Evolutionary conservation across 352 stramenopile genomes (phyloP), one percentile per base, ranked within the genome.

Genomic region (Globisporangium lucens): DNA sequence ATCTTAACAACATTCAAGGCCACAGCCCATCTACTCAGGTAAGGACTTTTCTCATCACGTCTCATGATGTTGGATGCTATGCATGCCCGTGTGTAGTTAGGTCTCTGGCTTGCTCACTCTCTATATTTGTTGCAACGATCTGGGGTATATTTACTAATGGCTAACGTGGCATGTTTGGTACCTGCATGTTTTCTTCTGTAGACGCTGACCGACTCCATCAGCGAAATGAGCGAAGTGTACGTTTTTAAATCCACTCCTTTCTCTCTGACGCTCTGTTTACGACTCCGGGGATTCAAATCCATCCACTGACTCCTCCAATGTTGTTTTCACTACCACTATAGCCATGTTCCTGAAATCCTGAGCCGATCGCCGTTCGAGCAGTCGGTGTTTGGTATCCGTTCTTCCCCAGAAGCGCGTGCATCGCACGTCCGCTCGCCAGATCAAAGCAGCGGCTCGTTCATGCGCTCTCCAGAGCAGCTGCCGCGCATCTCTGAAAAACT

Each of bases 401-500:
- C 52, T 29, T 59, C 61, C 3, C 67, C 67, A 27, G 62, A 72
- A 35, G 51, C 49, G 20, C 61, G 29, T 29, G 33, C 47, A 30
- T 59, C 30, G 10, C 80, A 80, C 52, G 68, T 65, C 4, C 78
- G 78, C 47, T 82, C 78, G 15, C 55, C 59, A 62, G 66, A 69
- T 33, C 61, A 78, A 35, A 43, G 47, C 35, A 9, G 61, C 20
- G 5, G 56, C 29, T 62, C 71, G 20, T 74, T 77, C 56, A 30
- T 75, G 33, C 75, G 71, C 4, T 79, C 70, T 17, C 79, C 78
- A 17, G 78, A 82, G 55, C 79, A 85, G 55, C 72, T 93, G 33
- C 85, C 85, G 22, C 83, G 85, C 35, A 93, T 93, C 60, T 72
- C 78, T 13, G 85, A 93, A 70, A 85, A 85, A 41, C 61, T 85